Conservation (phyloP, 306 rosid species). For the Heteromeles arbutifolia region DNA sequence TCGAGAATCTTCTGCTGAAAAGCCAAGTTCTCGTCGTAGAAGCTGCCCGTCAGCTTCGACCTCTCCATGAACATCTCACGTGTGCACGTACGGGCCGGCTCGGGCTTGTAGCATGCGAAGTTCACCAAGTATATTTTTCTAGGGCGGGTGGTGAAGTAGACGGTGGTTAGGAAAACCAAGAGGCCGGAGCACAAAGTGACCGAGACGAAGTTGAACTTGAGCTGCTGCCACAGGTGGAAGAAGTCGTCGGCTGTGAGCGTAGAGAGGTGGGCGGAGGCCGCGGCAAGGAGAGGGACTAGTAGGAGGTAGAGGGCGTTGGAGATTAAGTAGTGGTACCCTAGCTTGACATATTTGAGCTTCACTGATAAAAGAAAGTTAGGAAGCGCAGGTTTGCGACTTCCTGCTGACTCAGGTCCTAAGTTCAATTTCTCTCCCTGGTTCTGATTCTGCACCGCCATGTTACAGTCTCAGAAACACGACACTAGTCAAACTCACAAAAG, state of each 20-base stretch:
- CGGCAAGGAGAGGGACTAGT: conserved; percentile 43
- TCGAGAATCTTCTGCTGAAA: conserved; percentile 79
- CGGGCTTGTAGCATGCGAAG: conserved; percentile 71
- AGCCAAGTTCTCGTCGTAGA: conserved; percentile 48
- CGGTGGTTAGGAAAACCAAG: conserved; percentile 51
- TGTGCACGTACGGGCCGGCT: conserved; percentile 33
- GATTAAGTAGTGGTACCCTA: conserved; percentile 78
- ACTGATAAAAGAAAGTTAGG: conserved; percentile 74
- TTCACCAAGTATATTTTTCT: conserved; percentile 52
- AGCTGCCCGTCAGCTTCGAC: conserved; percentile 36
- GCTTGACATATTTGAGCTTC: conserved; percentile 73
- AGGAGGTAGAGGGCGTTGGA: conserved; percentile 74
- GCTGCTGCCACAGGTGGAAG: conserved; percentile 37
- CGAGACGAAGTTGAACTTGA: conserved; percentile 50
- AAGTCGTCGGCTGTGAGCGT: conserved; percentile 31
- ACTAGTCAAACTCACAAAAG: neutral
- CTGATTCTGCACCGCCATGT: neutral
- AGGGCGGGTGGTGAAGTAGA: conserved; percentile 77
- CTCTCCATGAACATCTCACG: conserved; percentile 41
- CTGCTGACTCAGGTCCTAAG: neutral
- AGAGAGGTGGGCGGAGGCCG: conserved; percentile 50
- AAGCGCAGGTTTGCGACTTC: conserved; percentile 9
- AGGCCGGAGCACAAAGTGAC: conserved; percentile 39
- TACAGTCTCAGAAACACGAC: neutral
- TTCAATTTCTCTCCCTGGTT: neutral